Base-by-base conservation (phyloP, 2,329 filamentous ascomycete genomes). In the Diaporthe sp. region DNA sequence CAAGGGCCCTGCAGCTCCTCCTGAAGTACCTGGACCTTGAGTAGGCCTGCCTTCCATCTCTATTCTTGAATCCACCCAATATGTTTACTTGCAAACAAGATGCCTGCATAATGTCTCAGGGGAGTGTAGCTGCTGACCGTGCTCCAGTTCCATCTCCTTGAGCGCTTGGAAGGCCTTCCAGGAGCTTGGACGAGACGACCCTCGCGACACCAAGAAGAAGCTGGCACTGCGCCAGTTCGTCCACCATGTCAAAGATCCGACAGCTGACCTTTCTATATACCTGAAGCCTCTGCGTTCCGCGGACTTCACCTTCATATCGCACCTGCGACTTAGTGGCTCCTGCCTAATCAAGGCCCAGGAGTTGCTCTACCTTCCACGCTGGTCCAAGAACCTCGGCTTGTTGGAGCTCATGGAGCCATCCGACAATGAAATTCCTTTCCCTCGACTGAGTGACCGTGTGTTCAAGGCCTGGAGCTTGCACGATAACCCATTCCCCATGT, bases 351-450 rank as follows among this genome's bases (percentile, higher is more conserved):
- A 66, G 6, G 38, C 30, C 4, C 33, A 55, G 57, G 72, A 76
- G 28, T 42, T 76, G 47, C 52, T 74, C 9, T 22, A 69, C 22
- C 74, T 76, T 10, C 68, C 72, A 25, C 35, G 4, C 17, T 40
- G 71, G 52, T 50, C 60, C 30, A 73, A 72, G 4, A 76, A 72
- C 38, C 72, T 76, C n/a, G 72, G 68, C 8, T 3, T 76, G 19
- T n/a, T 76, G 52, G 74, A 76, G 30, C 22, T 76, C 3, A n/a
- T 74, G n/a, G 72, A 72, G 60, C 72, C 71, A 8, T 17, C 8
- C 4, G 17, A 52, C 25, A 2, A 17, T 1, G 17, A 15, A 5
- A n/a, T 45, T 6, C 57, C 45, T n/a, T 75, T 73, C 5, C 74
- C 74, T 54, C 19, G 45, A 7, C 35, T 69, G n/a, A 73, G 30